Conservation (phyloP, 352 stramenopile genomes). For the Globisporangium cylindrosporum region DNA sequence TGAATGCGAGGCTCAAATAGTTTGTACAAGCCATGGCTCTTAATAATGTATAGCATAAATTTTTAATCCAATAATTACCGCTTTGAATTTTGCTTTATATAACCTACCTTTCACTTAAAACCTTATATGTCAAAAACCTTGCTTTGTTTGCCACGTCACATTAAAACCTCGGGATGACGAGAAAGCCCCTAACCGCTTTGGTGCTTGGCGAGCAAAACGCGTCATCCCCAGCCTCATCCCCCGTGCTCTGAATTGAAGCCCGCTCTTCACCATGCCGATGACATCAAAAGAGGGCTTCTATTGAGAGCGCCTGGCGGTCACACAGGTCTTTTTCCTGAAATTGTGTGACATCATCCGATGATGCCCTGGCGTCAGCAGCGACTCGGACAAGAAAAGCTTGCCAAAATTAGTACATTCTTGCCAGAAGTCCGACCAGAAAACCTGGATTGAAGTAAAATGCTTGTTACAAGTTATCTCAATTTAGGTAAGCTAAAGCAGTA, state of each 20-base stretch:
- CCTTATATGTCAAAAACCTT: too few relatives aligned
- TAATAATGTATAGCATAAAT: too few relatives aligned
- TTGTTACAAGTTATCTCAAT: too few relatives aligned
- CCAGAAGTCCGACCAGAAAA: neutral
- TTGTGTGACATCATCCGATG: slow-evolving; percentile 37
- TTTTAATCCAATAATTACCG: too few relatives aligned
- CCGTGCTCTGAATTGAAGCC: neutral
- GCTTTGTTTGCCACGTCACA: slow-evolving; percentile 1
- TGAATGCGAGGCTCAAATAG: too few relatives aligned
- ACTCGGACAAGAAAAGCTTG: neutral
- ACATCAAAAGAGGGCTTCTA: slow-evolving; percentile 15
- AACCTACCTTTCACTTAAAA: too few relatives aligned
- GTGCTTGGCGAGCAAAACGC: slow-evolving; percentile 1
- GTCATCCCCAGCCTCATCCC: neutral
- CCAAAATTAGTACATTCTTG: neutral
- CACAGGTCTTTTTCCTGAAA: neutral
- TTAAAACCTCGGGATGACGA: slow-evolving; percentile 5
- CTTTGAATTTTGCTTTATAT: too few relatives aligned
- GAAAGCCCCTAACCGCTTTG: neutral
- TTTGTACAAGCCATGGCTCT: too few relatives aligned
- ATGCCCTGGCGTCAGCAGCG: slow-evolving; percentile 4
- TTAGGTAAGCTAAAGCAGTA: too few relatives aligned
- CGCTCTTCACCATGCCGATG: neutral
- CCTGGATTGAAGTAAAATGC: neutral
- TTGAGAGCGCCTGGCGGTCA: slow-evolving; percentile 3